These are phyloP conservation scores for Conticribra weissflogii DNA, from an alignment of 108 stramenopile genomes.

Conservation along the genomic window DNA sequence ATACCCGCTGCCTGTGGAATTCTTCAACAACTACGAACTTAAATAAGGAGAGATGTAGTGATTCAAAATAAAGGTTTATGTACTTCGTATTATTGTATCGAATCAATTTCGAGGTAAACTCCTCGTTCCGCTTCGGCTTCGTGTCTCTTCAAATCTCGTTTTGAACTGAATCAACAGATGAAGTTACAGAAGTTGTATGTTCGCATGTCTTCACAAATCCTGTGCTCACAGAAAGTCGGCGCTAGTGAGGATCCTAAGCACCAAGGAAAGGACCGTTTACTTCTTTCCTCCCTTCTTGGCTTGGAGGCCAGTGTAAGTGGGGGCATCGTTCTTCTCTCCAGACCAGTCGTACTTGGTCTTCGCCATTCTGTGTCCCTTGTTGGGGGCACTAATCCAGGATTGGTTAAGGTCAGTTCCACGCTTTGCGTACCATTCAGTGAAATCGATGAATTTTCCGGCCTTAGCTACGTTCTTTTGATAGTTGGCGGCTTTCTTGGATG, in stretches of 20 bases:
- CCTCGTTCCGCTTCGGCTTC: background rate
- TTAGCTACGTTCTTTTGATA: constrained; percentile 79
- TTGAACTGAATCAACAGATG: background rate
- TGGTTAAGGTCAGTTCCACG: constrained; percentile 74
- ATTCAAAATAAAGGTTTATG: constrained; percentile 6
- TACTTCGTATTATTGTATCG: background rate
- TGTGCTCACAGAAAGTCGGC: too few species aligned
- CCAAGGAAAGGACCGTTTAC: constrained; percentile 2
- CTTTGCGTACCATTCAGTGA: constrained; percentile 73
- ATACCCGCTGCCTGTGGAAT: too few species aligned
- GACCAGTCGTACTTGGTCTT: constrained; percentile 85
- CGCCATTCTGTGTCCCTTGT: constrained; percentile 78
- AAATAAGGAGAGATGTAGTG: too few species aligned
- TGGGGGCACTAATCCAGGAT: constrained; percentile 70
- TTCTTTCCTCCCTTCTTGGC: constrained; percentile 35
- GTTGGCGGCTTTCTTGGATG: constrained; percentile 74
- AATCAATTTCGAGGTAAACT: background rate
- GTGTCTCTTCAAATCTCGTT: background rate
- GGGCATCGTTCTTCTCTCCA: constrained; percentile 45
- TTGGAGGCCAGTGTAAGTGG: constrained; percentile 34
- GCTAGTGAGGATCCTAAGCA: background rate
- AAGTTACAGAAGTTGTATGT: background rate
- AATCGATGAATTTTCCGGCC: constrained; percentile 85
- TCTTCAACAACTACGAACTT: too few species aligned
- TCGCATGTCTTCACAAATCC: too few species aligned